Evolutionary conservation across 768 basidiomycete genomes (phyloP).

Genomic region (Tulasnella sp.): DNA sequence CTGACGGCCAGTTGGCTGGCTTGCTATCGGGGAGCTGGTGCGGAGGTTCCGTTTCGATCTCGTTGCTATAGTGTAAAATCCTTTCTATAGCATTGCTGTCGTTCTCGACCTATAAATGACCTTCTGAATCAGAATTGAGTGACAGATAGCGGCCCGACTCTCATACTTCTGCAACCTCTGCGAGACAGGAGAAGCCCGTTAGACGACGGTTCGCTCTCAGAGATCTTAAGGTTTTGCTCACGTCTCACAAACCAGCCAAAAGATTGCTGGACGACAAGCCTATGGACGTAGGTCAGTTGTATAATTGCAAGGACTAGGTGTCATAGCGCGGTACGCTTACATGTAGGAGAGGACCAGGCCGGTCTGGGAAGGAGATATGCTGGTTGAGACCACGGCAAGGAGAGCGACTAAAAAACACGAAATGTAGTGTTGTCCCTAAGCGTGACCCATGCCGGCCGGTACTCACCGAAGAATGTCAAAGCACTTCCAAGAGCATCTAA

Average conservation of each 20-base stretch:
- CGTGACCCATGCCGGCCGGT: background rate
- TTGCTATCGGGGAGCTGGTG: slow-evolving; percentile 42
- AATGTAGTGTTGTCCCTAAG: slow-evolving; percentile 30
- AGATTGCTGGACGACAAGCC: background rate
- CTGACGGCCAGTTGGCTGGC: slow-evolving; percentile 52
- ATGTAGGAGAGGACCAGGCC: slow-evolving; percentile 35
- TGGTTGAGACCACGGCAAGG: slow-evolving; percentile 53
- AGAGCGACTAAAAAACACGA: slow-evolving; percentile 63
- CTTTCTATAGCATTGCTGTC: slow-evolving; percentile 60
- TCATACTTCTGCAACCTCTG: background rate
- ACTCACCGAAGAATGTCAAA: slow-evolving; percentile 24
- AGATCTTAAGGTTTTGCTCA: background rate
- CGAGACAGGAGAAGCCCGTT: background rate
- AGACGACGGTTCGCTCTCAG: background rate
- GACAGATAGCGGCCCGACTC: background rate
- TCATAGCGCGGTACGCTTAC: background rate
- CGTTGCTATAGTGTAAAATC: slow-evolving; percentile 77
- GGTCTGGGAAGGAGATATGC: slow-evolving; percentile 13
- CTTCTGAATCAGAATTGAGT: background rate
- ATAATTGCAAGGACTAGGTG: slow-evolving; percentile 59
- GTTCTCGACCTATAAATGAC: background rate
- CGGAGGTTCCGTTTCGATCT: slow-evolving; percentile 56
- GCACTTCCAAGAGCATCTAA: slow-evolving; percentile 77
- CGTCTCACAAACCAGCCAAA: background rate
- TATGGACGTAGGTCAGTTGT: slow-evolving; percentile 34